phyloP scores from a whole-genome alignment of 108 stramenopile species.

The Mayamaea pseudoterrestris region DNA sequence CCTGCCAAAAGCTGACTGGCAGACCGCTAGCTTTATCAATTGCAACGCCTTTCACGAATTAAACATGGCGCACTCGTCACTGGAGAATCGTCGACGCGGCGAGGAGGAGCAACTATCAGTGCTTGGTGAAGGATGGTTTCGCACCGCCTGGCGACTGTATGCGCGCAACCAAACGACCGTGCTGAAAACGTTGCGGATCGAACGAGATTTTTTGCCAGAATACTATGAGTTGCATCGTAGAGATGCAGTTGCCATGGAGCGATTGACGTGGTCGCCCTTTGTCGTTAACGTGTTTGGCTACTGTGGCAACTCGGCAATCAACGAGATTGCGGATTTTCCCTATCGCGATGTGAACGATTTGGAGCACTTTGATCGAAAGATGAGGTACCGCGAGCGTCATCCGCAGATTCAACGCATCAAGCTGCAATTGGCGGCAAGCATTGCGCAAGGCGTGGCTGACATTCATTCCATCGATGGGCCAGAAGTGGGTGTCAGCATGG shows the following conservation, averaged over 20 bases:
- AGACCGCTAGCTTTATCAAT: constrained; percentile 41
- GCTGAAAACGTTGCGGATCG: constrained; percentile 66
- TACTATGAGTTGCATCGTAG: constrained; percentile 73
- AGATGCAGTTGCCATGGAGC: constrained; percentile 83
- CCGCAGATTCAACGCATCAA: constrained; percentile 39
- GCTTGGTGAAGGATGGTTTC: constrained; percentile 77
- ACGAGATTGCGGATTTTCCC: constrained; percentile 67
- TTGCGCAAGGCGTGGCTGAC: constrained; percentile 61
- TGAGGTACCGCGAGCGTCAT: constrained; percentile 35
- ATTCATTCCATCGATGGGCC: constrained; percentile 45
- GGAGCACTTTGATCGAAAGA: constrained; percentile 41
- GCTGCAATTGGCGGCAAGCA: constrained; percentile 52
- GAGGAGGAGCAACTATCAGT: constrained; percentile 23
- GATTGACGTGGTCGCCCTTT: constrained; percentile 57
- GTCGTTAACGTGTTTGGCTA: constrained; percentile 76
- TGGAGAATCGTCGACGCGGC: no score
- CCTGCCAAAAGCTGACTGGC: constrained; percentile 51
- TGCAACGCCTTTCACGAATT: constrained; percentile 74
- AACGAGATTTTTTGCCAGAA: constrained; percentile 69
- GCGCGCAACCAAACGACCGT: constrained; percentile 21
- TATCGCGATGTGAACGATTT: constrained; percentile 31
- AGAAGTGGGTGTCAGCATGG: constrained; percentile 25
- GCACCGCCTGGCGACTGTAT: constrained; percentile 53
- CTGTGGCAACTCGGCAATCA: constrained; percentile 78
- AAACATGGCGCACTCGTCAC: constrained; percentile 9